Evolutionary conservation across 2,329 filamentous ascomycete species (phyloP).

Genomic region (Scopulariopsis brevicaulis): DNA sequence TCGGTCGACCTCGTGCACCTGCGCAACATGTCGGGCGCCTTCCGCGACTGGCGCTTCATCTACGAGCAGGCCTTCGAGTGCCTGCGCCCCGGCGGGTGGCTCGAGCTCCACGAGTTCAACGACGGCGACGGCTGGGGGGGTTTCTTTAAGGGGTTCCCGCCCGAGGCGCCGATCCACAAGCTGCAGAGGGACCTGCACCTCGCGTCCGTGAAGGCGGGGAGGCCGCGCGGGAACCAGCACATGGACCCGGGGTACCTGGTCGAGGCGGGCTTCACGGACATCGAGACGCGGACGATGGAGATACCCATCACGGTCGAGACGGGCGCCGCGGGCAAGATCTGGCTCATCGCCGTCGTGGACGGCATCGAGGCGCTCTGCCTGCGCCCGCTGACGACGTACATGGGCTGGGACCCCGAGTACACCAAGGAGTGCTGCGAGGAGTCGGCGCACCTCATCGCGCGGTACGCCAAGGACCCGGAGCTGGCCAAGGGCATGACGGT

Average conservation of each 20-base stretch:
- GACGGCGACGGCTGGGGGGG: conserved; percentile 22
- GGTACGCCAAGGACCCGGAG: conserved; percentile 32
- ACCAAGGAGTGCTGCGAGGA: conserved; percentile 34
- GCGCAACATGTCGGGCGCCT: conserved; percentile 42
- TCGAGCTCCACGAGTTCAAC: conserved; percentile 44
- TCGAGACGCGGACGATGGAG: conserved; percentile 32
- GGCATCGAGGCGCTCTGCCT: conserved; percentile 35
- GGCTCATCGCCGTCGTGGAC: conserved; percentile 39
- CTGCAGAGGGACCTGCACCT: conserved; percentile 27
- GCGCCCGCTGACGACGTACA: conserved; percentile 37
- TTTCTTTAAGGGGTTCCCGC: conserved; percentile 22
- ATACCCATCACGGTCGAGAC: conserved; percentile 35
- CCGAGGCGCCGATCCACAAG: conserved; percentile 30
- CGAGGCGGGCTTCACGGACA: conserved; percentile 39
- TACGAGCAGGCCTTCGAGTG: conserved; percentile 40
- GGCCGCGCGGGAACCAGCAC: conserved; percentile 31
- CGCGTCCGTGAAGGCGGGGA: conserved; percentile 31
- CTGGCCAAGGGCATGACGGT: conserved; percentile 29
- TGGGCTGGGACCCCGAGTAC: conserved; percentile 38
- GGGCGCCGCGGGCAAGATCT: conserved; percentile 36
- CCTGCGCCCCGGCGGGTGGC: conserved; percentile 44
- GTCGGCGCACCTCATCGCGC: conserved; percentile 34
- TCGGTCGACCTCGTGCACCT: conserved; percentile 46
- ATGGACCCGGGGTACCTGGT: conserved; percentile 31
- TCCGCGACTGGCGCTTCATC: conserved; percentile 42